Evolutionary conservation across 2,329 filamentous ascomycete genomes (phyloP).

Genomic region (Claviceps purpurea): DNA sequence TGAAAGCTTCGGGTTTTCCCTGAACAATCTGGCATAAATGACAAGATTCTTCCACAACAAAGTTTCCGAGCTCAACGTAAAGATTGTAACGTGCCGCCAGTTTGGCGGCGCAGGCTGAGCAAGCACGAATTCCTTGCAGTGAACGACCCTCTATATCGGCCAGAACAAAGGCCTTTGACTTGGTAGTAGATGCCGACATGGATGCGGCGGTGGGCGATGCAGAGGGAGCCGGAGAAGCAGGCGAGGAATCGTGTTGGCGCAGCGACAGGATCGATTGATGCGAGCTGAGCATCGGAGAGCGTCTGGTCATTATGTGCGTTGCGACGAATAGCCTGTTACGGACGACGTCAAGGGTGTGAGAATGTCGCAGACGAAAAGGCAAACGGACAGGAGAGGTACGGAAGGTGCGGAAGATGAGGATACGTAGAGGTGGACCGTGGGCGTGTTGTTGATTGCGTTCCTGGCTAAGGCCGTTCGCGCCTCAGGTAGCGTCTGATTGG

Average conservation of each 20-base stretch:
- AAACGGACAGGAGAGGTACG: neutral
- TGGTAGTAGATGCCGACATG: slow-evolving; percentile 3
- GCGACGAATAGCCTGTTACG: neutral
- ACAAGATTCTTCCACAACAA: slow-evolving; percentile 15
- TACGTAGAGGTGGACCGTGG: neutral
- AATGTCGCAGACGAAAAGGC: neutral
- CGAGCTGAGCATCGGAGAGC: slow-evolving; percentile 29
- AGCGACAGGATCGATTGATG: slow-evolving; percentile 32
- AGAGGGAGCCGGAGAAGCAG: slow-evolving; percentile 13
- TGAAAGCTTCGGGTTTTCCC: slow-evolving; percentile 50
- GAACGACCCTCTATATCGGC: slow-evolving; percentile 26
- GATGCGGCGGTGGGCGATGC: neutral
- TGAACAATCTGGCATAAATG: slow-evolving; percentile 24
- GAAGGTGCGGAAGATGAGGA: neutral
- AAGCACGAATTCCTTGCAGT: slow-evolving; percentile 21
- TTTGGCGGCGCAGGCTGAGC: slow-evolving; percentile 25
- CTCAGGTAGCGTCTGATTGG: too few relatives aligned
- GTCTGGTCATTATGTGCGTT: slow-evolving; percentile 27
- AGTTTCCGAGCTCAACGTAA: too few relatives aligned
- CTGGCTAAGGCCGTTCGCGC: neutral
- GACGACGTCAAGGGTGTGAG: neutral
- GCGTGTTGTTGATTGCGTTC: neutral
- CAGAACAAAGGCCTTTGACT: slow-evolving; percentile 33
- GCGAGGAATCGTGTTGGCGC: slow-evolving; percentile 22
- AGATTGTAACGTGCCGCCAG: slow-evolving; percentile 11